These are phyloP conservation scores for Nissolia schottii DNA, from an alignment of 306 rosid genomes.

Conservation along the genomic window DNA sequence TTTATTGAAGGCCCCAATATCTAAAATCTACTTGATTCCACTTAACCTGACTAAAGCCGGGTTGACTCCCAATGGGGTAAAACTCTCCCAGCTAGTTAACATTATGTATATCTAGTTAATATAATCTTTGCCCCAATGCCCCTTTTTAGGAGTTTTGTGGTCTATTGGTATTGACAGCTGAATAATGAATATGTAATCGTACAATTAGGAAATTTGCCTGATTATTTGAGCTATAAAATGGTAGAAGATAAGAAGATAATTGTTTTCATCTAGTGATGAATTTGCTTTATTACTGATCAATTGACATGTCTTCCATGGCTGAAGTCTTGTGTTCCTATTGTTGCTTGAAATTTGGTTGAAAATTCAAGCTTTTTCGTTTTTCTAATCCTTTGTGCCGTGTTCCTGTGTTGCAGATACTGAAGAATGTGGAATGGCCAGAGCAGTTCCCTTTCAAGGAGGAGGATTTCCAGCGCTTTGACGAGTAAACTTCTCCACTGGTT, in stretches of 20 bases:
- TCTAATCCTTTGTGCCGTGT: neutral
- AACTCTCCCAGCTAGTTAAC: no score
- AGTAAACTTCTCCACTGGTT: slow-evolving; percentile 39
- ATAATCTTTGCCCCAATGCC: neutral
- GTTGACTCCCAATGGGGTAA: no score
- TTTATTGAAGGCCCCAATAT: no score
- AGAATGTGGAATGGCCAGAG: slow-evolving; percentile 72
- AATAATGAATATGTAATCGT: neutral
- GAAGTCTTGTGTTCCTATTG: neutral
- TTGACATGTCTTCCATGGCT: neutral
- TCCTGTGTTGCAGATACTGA: slow-evolving; percentile 45
- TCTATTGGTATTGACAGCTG: neutral
- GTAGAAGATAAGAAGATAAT: neutral
- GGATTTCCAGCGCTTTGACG: slow-evolving; percentile 79
- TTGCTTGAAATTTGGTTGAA: neutral
- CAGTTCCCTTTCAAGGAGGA: slow-evolving; percentile 71
- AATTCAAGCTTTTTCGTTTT: neutral
- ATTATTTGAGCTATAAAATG: neutral
- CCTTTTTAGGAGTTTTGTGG: neutral
- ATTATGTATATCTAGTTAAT: neutral
- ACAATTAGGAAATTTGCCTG: neutral
- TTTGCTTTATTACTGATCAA: neutral
- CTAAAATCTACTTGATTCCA: no score
- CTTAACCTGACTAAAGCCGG: no score
- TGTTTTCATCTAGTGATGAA: neutral